phyloP scores from a whole-genome alignment of 768 basidiomycete species.

The Boletus patriciae region DNA sequence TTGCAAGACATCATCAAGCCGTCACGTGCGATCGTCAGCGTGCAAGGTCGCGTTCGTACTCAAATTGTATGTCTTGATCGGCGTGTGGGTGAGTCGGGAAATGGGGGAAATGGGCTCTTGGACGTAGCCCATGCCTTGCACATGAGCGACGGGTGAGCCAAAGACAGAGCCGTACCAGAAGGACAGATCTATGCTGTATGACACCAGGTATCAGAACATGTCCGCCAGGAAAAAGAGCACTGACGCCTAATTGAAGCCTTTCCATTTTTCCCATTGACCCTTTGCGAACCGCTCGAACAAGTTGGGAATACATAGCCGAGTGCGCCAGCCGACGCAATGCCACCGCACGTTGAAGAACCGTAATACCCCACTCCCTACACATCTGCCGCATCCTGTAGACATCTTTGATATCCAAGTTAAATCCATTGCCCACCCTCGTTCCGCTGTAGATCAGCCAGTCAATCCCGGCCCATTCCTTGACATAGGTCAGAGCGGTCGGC shows the following conservation, averaged over 20 bases:
- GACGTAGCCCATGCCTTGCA: slow-evolving; percentile 75
- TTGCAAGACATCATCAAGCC: slow-evolving; percentile 69
- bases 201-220: neutral
- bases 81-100: slow-evolving; percentile 76
- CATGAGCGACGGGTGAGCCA: slow-evolving; percentile 73
- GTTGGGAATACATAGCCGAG: no score
- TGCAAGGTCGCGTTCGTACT: slow-evolving; percentile 83
- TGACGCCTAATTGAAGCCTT: slow-evolving; percentile 85
- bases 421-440: slow-evolving; percentile 48
- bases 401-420: slow-evolving; percentile 63
- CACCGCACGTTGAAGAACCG: no score
- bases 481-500: no score
- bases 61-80: no score
- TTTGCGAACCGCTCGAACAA: slow-evolving; percentile 81
- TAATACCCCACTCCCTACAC: slow-evolving; percentile 92
- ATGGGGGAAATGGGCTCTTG: slow-evolving; percentile 87
- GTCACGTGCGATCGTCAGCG: slow-evolving; percentile 66
- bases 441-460: no score
- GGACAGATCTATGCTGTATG: slow-evolving; percentile 18
- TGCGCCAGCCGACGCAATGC: no score
- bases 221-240: slow-evolving; percentile 26
- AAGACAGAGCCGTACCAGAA: slow-evolving; percentile 68
- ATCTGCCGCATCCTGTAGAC: slow-evolving; percentile 74
- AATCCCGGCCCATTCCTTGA: no score
- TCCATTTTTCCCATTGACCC: slow-evolving; percentile 96